phyloP scores from a whole-genome alignment of 2,329 filamentous ascomycete species.

The Fusarium pseudoanthophilum region DNA sequence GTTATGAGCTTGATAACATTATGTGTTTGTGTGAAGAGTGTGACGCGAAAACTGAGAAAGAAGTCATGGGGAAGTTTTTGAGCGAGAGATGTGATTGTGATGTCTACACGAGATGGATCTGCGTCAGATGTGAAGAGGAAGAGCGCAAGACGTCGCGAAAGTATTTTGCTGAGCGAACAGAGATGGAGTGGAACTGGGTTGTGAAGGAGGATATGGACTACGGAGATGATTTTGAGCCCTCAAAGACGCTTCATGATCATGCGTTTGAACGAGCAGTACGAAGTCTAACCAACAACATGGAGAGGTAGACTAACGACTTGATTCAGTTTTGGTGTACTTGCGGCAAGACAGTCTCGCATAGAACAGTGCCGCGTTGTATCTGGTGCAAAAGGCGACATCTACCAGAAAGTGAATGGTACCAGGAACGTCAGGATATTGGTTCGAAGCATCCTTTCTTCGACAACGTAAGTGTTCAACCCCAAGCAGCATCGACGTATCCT shows the following conservation, averaged over 20 bases:
- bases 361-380: slow-evolving; percentile 3
- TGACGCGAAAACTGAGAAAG: slow-evolving; percentile 1
- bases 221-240: slow-evolving; percentile 14
- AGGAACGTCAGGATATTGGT: neutral
- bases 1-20: neutral
- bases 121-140: neutral
- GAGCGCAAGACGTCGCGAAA: neutral
- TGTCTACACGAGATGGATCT: slow-evolving; percentile 23
- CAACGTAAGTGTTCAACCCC: neutral
- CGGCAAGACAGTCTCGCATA: neutral
- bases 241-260: slow-evolving; percentile 9
- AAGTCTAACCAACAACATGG: rapidly evolving
- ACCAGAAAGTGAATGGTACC: slow-evolving; percentile 15
- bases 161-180: neutral
- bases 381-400: slow-evolving; percentile 34
- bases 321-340: slow-evolving; percentile 31
- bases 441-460: slow-evolving; percentile 27
- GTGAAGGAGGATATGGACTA: neutral
- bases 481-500: rapidly evolving
- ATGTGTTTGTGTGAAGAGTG: slow-evolving; percentile 28
- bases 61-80: neutral
- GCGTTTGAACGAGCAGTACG: neutral
- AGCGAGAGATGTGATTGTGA: slow-evolving; percentile 31
- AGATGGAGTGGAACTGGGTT: slow-evolving; percentile 3
- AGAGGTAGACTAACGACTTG: neutral